These are phyloP conservation scores for Komagataella kurtzmanii DNA, from an alignment of 805 yeast species.

Conservation along the genomic window DNA sequence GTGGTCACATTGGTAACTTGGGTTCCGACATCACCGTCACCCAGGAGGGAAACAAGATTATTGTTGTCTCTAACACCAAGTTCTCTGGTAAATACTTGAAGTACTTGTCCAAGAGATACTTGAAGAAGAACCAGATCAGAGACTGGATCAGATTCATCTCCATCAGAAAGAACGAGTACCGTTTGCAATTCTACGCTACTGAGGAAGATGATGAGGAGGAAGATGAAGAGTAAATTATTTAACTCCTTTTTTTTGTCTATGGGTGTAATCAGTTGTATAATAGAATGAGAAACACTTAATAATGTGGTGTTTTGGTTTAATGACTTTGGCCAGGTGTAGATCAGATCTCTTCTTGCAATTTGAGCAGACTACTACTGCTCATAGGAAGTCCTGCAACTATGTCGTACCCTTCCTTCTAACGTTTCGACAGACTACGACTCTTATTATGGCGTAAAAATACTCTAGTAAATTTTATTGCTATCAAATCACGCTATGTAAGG, in stretches of 20 bases:
- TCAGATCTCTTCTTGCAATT: not conserved
- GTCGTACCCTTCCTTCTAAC: too few relatives aligned
- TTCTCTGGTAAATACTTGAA: constrained; percentile 99
- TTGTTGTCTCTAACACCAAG: constrained; percentile 84
- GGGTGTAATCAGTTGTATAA: not conserved
- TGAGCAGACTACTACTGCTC: not conserved
- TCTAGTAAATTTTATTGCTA: not conserved
- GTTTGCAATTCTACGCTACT: constrained; percentile 98
- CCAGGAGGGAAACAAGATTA: constrained; percentile 76
- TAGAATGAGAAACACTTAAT: not conserved
- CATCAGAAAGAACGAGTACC: constrained; percentile 88
- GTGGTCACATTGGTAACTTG: constrained; percentile 90
- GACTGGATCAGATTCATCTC: constrained; percentile 99
- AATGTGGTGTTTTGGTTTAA: not conserved
- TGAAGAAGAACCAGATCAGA: constrained; percentile 99
- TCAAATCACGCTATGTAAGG: not conserved
- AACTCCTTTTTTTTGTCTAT: not conserved
- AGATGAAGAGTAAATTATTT: constrained; percentile 68
- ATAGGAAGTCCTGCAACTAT: not conserved
- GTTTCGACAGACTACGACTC: too few relatives aligned
- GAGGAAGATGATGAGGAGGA: constrained; percentile 88
- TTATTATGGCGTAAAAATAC: too few relatives aligned
- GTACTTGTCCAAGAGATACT: constrained; percentile 99
- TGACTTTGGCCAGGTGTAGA: not conserved
- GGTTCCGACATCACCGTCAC: constrained; percentile 88